Base-by-base conservation (phyloP, 805 yeast species). In the Saccharomycopsis synnaedendra region DNA sequence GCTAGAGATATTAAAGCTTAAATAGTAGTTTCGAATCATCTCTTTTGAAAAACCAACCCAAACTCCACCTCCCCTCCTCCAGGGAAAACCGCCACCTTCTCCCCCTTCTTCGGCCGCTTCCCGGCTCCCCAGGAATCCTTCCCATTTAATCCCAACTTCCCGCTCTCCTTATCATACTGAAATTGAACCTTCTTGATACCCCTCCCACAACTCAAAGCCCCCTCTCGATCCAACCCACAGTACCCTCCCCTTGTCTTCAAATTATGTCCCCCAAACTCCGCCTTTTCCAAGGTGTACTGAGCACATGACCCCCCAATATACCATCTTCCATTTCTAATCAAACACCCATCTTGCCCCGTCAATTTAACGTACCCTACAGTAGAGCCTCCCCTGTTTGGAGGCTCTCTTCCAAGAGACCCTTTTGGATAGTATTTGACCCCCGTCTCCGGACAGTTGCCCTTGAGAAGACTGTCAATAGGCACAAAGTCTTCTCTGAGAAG, bases 271-370 rank as follows among this genome's bases (percentile, higher is more conserved):
- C 93, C 93, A 62, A 77, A 78, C 34, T 74, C 73, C 33, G 82
- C 76, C 46, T 78, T 71, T 33, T 63, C 58, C 30, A 84, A 56
- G 30, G 70, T 70, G 64, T 71, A 89, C 4, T 82, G 78, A 4
- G 96, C 97, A 63, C 97, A 90, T 0, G 93, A 77, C 1, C 96
- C 96, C 39, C 66, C 61, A 4, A 73, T 60, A 64, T 82, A 85
- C 93, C 95, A 89, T 55, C 78, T 74, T 3, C 98, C 98, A 58
- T 77, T 84, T 51, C 84, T 76, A 58, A 89, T 90, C 50, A 90
- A 66, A 64, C 96, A 86, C 6, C 95, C 96, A 4, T 63, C 54
- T 49, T 80, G 74, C 39, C 66, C 74, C 19, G 70, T 59, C 9
- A 78, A 64, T 46, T 66, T 71, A 42, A 85, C 58, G 56, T 62